phyloP scores from a whole-genome alignment of 208 protist genomes.

The Leishmania aethiopica region DNA sequence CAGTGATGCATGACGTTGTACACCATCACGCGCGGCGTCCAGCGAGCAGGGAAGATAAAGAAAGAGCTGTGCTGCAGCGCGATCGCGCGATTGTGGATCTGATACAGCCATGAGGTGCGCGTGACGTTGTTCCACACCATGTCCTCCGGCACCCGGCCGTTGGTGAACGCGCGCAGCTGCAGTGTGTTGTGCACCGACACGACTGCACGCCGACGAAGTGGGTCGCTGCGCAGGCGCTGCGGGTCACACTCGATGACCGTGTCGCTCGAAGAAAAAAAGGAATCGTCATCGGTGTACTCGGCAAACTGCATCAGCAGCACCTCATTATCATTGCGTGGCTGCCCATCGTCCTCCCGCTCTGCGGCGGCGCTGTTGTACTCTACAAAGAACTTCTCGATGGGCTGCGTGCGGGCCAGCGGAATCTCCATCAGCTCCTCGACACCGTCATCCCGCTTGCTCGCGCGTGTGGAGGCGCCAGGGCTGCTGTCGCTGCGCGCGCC shows the following conservation, averaged over 20 bases:
- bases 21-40: slow-evolving; percentile 83
- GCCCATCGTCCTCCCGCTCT: slow-evolving; percentile 33
- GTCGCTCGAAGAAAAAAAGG: slow-evolving; percentile 80
- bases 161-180: slow-evolving; percentile 52
- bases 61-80: slow-evolving; percentile 83
- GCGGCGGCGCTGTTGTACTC: slow-evolving; percentile 48
- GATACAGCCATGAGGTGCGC: slow-evolving; percentile 67
- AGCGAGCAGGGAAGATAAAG: slow-evolving; percentile 83
- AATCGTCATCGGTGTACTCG: slow-evolving; percentile 93
- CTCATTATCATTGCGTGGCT: slow-evolving; percentile 75
- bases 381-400: slow-evolving; percentile 86
- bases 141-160: slow-evolving; percentile 64
- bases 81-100: slow-evolving; percentile 80
- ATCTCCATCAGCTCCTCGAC: slow-evolving; percentile 83
- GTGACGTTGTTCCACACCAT: slow-evolving; percentile 45
- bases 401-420: slow-evolving; percentile 39
- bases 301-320: slow-evolving; percentile 84
- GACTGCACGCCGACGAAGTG: slow-evolving; percentile 46
- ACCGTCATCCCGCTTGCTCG: slow-evolving; percentile 21
- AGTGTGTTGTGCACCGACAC: slow-evolving; percentile 74
- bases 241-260: slow-evolving; percentile 70
- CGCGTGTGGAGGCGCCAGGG: slow-evolving; percentile 21
- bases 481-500: slow-evolving; percentile 23
- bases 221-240: slow-evolving; percentile 53
- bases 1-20: slow-evolving; percentile 94